Conservation (phyloP, 1,139 yeast genomes). For the Debaryomyces nepalensis region DNA sequence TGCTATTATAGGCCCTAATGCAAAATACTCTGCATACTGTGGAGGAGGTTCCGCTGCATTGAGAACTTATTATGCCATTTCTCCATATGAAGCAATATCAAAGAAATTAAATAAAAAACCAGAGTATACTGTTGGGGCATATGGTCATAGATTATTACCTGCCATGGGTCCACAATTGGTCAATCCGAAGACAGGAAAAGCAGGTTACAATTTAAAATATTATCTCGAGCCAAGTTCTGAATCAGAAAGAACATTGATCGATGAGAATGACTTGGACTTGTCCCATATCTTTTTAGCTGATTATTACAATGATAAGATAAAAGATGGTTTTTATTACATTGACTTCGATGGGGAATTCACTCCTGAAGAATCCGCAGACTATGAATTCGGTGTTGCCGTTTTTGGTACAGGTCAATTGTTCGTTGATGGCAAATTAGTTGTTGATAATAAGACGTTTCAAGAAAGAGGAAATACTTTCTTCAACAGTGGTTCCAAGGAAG, state of each 20-base stretch:
- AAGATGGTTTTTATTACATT: constrained; percentile 36
- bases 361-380: constrained; percentile 54
- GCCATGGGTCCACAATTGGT: constrained; percentile 29
- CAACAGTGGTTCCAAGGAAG: constrained; percentile 57
- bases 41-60: constrained; percentile 47
- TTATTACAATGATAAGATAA: constrained; percentile 39
- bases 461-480: constrained; percentile 47
- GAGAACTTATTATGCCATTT: constrained; percentile 34
- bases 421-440: constrained; percentile 54
- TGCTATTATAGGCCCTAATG: constrained; percentile 47
- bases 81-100: constrained; percentile 40
- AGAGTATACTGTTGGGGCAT: constrained; percentile 37
- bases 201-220: constrained; percentile 43
- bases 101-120: constrained; percentile 29
- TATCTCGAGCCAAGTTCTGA: constrained; percentile 33
- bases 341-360: constrained; percentile 48
- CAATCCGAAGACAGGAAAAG: constrained; percentile 38
- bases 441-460: constrained; percentile 61
- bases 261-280: constrained; percentile 33
- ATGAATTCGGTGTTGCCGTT: constrained; percentile 55
- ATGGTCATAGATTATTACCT: constrained; percentile 32
- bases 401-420: constrained; percentile 59
- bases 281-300: constrained; percentile 53
- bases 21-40: constrained; percentile 35
- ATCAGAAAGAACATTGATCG: constrained; percentile 37